A percentile compares a stretch with the other conserved stretches of the same genome.
These are phyloP conservation scores for Ormosia semicastrata DNA, from an alignment of 306 rosid genomes.

Conservation along the genomic window DNA sequence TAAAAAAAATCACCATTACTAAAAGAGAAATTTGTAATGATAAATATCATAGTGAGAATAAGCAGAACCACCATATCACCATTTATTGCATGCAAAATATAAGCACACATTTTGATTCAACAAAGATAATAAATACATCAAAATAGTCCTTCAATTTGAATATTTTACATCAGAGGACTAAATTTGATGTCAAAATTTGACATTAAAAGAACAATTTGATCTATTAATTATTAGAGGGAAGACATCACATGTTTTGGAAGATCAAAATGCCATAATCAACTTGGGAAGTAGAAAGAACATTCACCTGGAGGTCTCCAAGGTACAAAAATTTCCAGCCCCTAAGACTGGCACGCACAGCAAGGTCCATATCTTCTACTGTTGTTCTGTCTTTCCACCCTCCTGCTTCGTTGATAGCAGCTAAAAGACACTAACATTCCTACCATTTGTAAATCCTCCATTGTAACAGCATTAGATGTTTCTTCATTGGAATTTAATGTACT, in stretches of 20 bases:
- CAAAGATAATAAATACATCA: background rate
- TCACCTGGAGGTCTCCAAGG: constrained; percentile 95
- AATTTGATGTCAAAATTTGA: background rate
- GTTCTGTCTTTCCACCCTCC: constrained; percentile 99
- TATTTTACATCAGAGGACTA: background rate
- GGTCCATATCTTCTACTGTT: constrained; percentile 99
- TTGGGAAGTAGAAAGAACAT: background rate
- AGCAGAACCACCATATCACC: background rate
- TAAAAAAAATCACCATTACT: background rate
- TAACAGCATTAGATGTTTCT: no score
- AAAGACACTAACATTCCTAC: no score
- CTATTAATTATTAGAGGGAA: no score
- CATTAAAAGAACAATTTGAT: background rate
- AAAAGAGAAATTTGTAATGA: background rate
- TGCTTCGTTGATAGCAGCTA: constrained; percentile 95
- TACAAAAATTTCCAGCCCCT: constrained; percentile 96
- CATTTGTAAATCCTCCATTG: no score
- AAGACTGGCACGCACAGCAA: constrained; percentile 97
- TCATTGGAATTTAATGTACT: no score
- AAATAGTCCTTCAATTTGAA: background rate
- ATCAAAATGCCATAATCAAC: background rate
- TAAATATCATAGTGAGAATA: background rate
- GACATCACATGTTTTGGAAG: no score
- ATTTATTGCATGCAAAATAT: background rate
- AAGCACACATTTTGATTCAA: background rate